Evolutionary conservation across 2,329 filamentous ascomycete genomes (phyloP).

Genomic region (Penicillium capsulatum): DNA sequence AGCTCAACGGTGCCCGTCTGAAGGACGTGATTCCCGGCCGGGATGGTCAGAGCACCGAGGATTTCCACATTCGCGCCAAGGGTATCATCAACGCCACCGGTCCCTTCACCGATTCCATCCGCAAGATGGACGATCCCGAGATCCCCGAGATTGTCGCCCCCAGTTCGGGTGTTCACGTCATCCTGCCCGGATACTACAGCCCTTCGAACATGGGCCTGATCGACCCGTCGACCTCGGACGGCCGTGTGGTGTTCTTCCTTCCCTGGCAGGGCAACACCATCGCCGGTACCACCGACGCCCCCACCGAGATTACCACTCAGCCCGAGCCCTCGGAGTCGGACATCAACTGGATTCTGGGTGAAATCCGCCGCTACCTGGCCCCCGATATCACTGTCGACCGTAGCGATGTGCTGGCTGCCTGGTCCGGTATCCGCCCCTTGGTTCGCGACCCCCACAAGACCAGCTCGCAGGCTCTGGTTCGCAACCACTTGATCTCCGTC

Average conservation of each 20-base stretch:
- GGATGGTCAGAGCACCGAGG: conserved; percentile 58
- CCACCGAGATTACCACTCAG: conserved; percentile 66
- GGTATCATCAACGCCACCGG: conserved; percentile 86
- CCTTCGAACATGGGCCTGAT: conserved; percentile 83
- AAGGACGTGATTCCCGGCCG: conserved; percentile 66
- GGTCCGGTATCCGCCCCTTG: conserved; percentile 81
- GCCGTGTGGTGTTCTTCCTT: conserved; percentile 87
- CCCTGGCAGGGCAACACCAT: conserved; percentile 93
- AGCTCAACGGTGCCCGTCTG: conserved; percentile 67
- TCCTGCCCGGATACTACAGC: conserved; percentile 82
- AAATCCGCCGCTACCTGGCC: conserved; percentile 75
- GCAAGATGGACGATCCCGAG: conserved; percentile 73
- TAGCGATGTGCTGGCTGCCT: conserved; percentile 82
- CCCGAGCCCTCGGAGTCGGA: conserved; percentile 77
- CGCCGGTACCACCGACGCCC: conserved; percentile 79
- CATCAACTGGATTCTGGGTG: conserved; percentile 81
- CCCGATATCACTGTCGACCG: conserved; percentile 81
- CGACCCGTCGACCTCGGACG: conserved; percentile 80
- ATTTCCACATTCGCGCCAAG: conserved; percentile 70
- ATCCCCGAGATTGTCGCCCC: conserved; percentile 78
- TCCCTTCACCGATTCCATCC: conserved; percentile 79
- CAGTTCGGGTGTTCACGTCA: conserved; percentile 78
- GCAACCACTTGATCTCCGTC: conserved; percentile 77
- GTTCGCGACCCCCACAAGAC: conserved; percentile 81
- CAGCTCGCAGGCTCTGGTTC: conserved; percentile 81